Percentiles rank a stretch among this genome's conserved stretches.
These are phyloP conservation scores for Isabelozyma gotoi DNA, from an alignment of 805 yeast species.

Conservation along the genomic window DNA sequence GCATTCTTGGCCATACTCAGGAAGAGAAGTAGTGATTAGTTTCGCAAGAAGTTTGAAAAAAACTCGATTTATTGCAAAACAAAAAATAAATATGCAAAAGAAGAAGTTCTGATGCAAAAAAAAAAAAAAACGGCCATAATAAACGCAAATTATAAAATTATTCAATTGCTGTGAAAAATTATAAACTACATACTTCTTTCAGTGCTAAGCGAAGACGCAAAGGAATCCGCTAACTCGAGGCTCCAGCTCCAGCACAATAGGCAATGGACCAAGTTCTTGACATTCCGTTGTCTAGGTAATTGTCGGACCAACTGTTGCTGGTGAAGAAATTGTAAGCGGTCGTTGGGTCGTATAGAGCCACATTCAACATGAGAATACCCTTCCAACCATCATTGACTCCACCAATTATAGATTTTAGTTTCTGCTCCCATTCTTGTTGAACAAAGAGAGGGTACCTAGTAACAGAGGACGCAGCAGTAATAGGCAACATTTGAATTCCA, in stretches of 20 bases:
- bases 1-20: no score
- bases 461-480: slow-evolving; percentile 59
- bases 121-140: not conserved
- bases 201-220: no score
- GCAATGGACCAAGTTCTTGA: slow-evolving; percentile 16
- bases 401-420: slow-evolving; percentile 32
- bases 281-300: slow-evolving; percentile 13
- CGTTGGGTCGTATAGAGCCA: slow-evolving; percentile 16
- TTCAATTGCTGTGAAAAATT: not conserved
- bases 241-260: slow-evolving; percentile 12
- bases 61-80: not conserved
- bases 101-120: not conserved
- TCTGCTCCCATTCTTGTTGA: slow-evolving; percentile 41
- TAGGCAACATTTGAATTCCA: slow-evolving; percentile 78
- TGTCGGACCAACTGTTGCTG: slow-evolving; percentile 5
- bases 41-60: not conserved
- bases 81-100: no score
- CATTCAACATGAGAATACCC: slow-evolving; percentile 41
- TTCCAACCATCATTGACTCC: slow-evolving; percentile 60
- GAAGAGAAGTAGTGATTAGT: no score
- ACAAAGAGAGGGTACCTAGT: slow-evolving; percentile 54
- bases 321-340: slow-evolving; percentile 15
- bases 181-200: not conserved
- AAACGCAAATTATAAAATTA: not conserved
- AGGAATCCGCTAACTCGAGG: not conserved